Evolutionary conservation across 371 early-diverging fungal species (phyloP).

Genomic region (Paraphysoderma sedebokerense): DNA sequence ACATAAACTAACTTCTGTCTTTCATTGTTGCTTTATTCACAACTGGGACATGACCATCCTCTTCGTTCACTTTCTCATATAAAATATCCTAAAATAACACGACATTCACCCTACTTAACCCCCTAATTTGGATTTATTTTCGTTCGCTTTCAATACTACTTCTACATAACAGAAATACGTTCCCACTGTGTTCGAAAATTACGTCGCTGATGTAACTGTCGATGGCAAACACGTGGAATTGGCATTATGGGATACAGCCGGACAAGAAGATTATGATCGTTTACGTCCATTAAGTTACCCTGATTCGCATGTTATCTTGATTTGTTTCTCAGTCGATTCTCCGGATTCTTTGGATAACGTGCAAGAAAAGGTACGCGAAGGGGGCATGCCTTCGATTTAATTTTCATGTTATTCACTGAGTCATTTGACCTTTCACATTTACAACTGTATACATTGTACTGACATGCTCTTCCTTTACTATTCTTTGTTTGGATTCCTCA

Average conservation of each 20-base stretch:
- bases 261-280: conserved; percentile 89
- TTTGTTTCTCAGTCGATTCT: conserved; percentile 84
- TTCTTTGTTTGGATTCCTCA: too few relatives aligned
- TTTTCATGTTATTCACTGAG: neutral
- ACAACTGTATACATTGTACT: too few relatives aligned
- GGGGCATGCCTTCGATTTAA: neutral
- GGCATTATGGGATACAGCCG: conserved; percentile 97
- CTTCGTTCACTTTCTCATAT: too few relatives aligned
- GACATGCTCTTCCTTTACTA: neutral
- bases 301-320: conserved; percentile 90
- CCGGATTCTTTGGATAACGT: conserved; percentile 92
- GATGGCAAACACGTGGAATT: conserved; percentile 86
- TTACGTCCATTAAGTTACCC: conserved; percentile 94
- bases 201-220: conserved; percentile 83
- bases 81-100: too few relatives aligned
- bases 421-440: neutral
- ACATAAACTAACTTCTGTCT: too few relatives aligned
- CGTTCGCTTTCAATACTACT: neutral
- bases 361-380: conserved; percentile 45
- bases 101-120: neutral
- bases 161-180: conserved; percentile 41
- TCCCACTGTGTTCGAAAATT: conserved; percentile 94
- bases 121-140: neutral
- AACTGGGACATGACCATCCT: too few relatives aligned
- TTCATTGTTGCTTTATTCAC: too few relatives aligned